Conservation (phyloP, 176 grass and related monocot genomes). For the Guadua angustifolia region DNA sequence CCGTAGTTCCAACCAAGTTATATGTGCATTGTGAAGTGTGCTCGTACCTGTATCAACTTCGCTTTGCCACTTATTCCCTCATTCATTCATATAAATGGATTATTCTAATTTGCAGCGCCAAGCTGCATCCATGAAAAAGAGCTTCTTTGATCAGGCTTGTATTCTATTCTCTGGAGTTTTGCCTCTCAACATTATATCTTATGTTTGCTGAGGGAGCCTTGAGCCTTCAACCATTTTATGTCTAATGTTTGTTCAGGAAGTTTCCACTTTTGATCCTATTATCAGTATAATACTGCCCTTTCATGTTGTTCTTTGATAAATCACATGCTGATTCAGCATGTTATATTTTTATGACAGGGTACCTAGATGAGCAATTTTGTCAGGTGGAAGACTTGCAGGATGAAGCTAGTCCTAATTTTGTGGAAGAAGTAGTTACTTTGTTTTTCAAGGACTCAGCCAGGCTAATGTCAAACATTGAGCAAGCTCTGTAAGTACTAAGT, state of each 20-base stretch:
- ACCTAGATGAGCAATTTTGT: conserved; percentile 93
- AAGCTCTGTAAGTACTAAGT: conserved; percentile 73
- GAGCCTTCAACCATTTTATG: conserved; percentile 7
- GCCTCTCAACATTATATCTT: conserved; percentile 37
- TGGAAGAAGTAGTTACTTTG: conserved; percentile 86
- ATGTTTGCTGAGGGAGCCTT: conserved; percentile 13
- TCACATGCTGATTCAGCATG: conserved; percentile 37
- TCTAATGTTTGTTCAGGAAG: conserved; percentile 24
- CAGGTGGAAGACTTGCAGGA: conserved; percentile 97
- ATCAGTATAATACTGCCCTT: conserved; percentile 13
- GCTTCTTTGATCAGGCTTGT: conserved; percentile 91
- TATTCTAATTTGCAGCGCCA: conserved; percentile 72
- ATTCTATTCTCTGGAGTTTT: conserved; percentile 37
- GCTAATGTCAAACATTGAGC: conserved; percentile 84
- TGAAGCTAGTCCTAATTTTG: conserved; percentile 93
- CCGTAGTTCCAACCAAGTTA: conserved; percentile 26
- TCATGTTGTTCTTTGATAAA: conserved; percentile 34
- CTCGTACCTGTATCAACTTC: conserved; percentile 36
- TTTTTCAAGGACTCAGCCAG: conserved; percentile 88
- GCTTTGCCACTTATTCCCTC: conserved; percentile 37
- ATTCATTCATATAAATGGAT: conserved; percentile 66
- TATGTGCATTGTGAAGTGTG: conserved; percentile 43
- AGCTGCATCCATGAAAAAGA: conserved; percentile 83
- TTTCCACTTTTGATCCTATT: conserved; percentile 22
- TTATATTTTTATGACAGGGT: conserved; percentile 59